These are phyloP conservation scores for Excoecaria cochinchinensis DNA, from an alignment of 345 rosid genomes.

Conservation along the genomic window DNA sequence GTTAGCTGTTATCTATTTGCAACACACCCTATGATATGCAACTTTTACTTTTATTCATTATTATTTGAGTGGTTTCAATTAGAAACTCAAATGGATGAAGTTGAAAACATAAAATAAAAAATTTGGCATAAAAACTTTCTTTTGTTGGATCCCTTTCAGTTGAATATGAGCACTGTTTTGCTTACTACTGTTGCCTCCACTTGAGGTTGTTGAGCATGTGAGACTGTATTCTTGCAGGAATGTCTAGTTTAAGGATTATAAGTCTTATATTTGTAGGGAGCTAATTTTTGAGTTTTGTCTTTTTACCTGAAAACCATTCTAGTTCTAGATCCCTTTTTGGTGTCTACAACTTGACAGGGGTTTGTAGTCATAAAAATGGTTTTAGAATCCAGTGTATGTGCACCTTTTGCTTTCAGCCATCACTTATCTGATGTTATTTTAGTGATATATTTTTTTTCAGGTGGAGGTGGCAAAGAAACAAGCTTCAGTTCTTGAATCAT, in stretches of 20 bases:
- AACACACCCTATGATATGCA: neutral
- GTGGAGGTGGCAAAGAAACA: slow-evolving; percentile 54
- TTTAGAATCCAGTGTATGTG: neutral
- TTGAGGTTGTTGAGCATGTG: neutral
- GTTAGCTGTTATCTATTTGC: neutral
- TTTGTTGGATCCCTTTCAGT: neutral
- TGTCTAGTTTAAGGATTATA: neutral
- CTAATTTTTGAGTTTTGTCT: neutral
- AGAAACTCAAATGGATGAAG: neutral
- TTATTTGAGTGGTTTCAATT: neutral
- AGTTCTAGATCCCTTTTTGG: neutral
- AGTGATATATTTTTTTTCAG: slow-evolving; percentile 36
- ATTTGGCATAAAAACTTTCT: neutral
- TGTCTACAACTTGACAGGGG: neutral
- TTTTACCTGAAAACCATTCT: neutral
- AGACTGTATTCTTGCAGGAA: neutral
- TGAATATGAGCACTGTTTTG: neutral
- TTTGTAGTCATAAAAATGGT: neutral
- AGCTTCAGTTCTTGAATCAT: slow-evolving; percentile 74
- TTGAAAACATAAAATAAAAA: neutral
- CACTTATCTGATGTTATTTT: neutral
- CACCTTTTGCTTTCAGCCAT: neutral
- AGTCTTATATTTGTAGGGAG: neutral
- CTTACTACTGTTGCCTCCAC: neutral
- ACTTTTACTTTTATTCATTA: neutral